Evolutionary conservation across 495 filamentous ascomycete species (phyloP).

Genomic region (Ramalina peruviana): DNA sequence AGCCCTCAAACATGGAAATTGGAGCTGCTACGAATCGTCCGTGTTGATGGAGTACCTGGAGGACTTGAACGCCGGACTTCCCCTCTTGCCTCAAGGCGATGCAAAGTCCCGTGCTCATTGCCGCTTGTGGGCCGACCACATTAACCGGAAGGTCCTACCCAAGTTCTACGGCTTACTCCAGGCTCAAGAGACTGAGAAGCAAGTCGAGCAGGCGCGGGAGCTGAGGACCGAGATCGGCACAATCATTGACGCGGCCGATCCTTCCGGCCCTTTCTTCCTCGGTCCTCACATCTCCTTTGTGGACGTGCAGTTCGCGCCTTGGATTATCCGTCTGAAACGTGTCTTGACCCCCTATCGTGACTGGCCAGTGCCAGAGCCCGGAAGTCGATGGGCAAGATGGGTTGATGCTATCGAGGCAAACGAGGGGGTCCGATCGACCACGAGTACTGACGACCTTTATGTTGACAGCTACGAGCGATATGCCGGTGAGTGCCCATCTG

Average conservation of each 20-base stretch:
- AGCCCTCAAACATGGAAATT: slow-evolving; percentile 68
- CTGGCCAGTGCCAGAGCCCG: slow-evolving; percentile 60
- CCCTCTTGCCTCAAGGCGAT: slow-evolving; percentile 51
- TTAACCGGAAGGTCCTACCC: slow-evolving; percentile 73
- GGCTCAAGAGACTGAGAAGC: slow-evolving; percentile 51
- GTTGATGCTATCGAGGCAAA: slow-evolving; percentile 68
- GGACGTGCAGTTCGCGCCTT: slow-evolving; percentile 80
- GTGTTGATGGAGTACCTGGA: slow-evolving; percentile 83
- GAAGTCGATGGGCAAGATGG: slow-evolving; percentile 64
- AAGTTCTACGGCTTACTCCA: slow-evolving; percentile 68
- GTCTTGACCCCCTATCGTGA: slow-evolving; percentile 69
- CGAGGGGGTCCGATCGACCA: slow-evolving; percentile 61
- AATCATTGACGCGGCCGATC: slow-evolving; percentile 57
- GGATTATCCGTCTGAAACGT: slow-evolving; percentile 59
- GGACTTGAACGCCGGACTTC: slow-evolving; percentile 47
- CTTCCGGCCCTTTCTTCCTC: slow-evolving; percentile 69
- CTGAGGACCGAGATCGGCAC: slow-evolving; percentile 56
- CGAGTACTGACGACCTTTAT: slow-evolving; percentile 61
- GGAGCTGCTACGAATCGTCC: slow-evolving; percentile 76
- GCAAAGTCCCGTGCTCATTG: slow-evolving; percentile 62
- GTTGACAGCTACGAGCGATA: slow-evolving; percentile 57
- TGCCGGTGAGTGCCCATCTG: slow-evolving; percentile 34
- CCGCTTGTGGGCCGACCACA: slow-evolving; percentile 78
- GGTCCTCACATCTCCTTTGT: slow-evolving; percentile 60
- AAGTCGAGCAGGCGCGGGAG: slow-evolving; percentile 46